phyloP scores from a whole-genome alignment of 1,284 basidiomycete species.

The Ceratorhiza oryzae-sativae region DNA sequence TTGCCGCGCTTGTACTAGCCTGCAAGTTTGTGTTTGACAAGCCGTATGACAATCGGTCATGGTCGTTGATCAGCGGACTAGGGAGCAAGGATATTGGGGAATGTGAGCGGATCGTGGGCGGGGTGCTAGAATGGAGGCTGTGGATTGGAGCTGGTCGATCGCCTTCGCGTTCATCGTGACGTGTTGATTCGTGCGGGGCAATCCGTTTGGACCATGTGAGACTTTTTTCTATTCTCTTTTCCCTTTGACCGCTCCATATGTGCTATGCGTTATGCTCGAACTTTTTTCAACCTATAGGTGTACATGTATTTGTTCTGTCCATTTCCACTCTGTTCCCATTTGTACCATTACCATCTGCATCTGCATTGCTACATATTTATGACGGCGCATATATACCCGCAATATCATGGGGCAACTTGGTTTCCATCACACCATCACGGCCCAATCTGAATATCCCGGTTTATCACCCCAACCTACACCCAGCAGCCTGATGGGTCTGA shows the following conservation, averaged over 20 bases:
- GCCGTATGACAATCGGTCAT: conserved; percentile 37
- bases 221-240: not conserved
- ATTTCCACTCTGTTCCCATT: conserved; percentile 6
- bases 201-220: not conserved
- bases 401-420: not conserved
- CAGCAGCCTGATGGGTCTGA: not conserved
- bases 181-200: not conserved
- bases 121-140: conserved; percentile 25
- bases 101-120: conserved; percentile 28
- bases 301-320: not conserved
- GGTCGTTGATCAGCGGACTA: conserved; percentile 32
- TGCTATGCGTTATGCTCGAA: not conserved
- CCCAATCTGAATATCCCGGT: not conserved
- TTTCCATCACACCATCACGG: not conserved
- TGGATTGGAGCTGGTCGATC: conserved; percentile 32
- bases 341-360: conserved; percentile 14
- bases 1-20: conserved; percentile 26
- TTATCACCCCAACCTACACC: not conserved
- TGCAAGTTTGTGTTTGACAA: conserved; percentile 38
- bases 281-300: not conserved
- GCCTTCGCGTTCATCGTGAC: not conserved
- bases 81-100: conserved; percentile 35
- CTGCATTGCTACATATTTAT: conserved; percentile 20
- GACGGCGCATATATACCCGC: not conserved
- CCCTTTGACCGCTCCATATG: not conserved